Conservation (phyloP, 352 stramenopile genomes). For the Blastocystis sp. region DNA sequence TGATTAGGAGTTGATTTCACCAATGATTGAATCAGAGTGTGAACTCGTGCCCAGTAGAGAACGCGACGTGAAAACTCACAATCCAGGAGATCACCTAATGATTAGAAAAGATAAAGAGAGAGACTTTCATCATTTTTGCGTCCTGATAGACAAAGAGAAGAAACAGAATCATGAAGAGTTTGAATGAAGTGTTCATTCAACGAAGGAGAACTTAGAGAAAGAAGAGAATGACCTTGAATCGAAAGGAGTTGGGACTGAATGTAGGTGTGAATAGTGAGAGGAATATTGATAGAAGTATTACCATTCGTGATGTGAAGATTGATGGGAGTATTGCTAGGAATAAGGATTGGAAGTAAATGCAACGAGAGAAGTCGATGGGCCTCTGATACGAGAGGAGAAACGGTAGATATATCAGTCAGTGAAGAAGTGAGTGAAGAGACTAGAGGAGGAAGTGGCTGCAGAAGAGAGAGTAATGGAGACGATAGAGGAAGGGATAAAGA, state of each 20-base stretch:
- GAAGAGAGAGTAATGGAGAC: background rate
- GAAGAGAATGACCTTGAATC: background rate
- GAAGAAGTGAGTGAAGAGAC: background rate
- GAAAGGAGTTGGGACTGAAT: slow-evolving; percentile 2
- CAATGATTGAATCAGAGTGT: background rate
- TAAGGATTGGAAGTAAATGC: background rate
- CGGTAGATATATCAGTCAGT: background rate
- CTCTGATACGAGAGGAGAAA: background rate
- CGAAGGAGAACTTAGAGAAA: background rate
- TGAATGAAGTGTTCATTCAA: background rate
- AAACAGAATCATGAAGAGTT: background rate
- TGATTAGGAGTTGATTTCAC: background rate
- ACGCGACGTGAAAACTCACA: background rate
- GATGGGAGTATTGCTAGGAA: background rate
- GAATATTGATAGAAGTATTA: background rate
- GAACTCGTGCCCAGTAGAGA: background rate
- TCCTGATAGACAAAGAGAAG: slow-evolving; percentile 12
- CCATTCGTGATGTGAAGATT: slow-evolving; percentile 31
- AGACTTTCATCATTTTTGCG: slow-evolving; percentile 26
- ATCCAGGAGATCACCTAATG: background rate
- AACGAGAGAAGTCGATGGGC: background rate
- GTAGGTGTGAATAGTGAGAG: background rate
- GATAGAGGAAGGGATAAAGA: background rate
- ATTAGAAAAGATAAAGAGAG: background rate
- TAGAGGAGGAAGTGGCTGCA: background rate